phyloP scores from a whole-genome alignment of 2,329 filamentous ascomycete genomes.

The Teratosphaeria destructans region DNA sequence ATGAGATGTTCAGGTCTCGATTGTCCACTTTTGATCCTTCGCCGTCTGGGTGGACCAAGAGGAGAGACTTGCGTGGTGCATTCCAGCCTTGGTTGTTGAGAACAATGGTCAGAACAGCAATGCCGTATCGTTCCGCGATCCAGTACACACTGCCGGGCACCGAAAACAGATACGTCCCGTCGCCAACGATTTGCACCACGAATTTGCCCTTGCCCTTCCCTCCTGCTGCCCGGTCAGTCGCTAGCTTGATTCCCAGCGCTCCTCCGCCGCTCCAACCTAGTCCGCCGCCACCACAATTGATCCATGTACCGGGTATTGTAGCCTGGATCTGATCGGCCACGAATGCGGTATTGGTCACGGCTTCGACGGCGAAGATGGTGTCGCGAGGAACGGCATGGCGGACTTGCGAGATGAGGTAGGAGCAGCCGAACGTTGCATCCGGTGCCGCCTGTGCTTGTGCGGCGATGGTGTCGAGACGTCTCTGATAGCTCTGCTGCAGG shows the following conservation, averaged over 20 bases:
- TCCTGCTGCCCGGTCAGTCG: slow-evolving; percentile 43
- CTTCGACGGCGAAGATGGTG: slow-evolving; percentile 67
- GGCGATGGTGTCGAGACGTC: slow-evolving; percentile 51
- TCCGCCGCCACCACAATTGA: slow-evolving; percentile 72
- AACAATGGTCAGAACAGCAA: slow-evolving; percentile 56
- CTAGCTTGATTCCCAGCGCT: slow-evolving; percentile 67
- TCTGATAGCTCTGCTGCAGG: slow-evolving; percentile 48
- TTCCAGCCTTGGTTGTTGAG: slow-evolving; percentile 64
- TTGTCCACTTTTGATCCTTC: slow-evolving; percentile 52
- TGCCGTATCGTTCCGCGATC: slow-evolving; percentile 56
- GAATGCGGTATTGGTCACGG: slow-evolving; percentile 59
- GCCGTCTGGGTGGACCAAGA: slow-evolving; percentile 57
- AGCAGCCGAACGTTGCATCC: slow-evolving; percentile 52
- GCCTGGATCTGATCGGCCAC: slow-evolving; percentile 63
- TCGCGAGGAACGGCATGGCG: slow-evolving; percentile 49
- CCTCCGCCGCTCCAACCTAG: slow-evolving; percentile 72
- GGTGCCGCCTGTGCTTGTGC: slow-evolving; percentile 47
- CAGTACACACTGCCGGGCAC: slow-evolving; percentile 58
- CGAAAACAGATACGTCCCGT: slow-evolving; percentile 57
- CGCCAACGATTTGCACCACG: slow-evolving; percentile 55
- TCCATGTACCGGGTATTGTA: slow-evolving; percentile 59
- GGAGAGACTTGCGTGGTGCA: slow-evolving; percentile 49
- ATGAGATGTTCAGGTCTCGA: slow-evolving; percentile 56
- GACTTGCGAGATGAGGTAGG: slow-evolving; percentile 46
- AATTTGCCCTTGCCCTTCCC: slow-evolving; percentile 45